Evolutionary conservation across 1,139 yeast genomes (phyloP).

Genomic region (Kazachstania sp.): DNA sequence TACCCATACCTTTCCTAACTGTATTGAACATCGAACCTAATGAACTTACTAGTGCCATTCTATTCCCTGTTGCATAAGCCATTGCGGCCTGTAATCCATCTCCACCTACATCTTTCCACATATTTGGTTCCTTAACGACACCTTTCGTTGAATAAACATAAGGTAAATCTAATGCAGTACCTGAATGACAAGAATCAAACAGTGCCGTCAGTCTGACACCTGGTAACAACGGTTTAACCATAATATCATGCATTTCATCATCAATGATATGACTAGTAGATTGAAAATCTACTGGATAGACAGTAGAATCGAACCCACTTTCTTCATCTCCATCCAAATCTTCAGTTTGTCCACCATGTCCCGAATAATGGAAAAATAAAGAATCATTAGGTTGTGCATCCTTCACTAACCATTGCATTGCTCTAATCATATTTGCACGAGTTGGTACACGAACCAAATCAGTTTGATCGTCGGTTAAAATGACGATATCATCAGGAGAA

Average conservation of each 20-base stretch:
- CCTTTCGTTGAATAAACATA: constrained; percentile 88
- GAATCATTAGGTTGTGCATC: constrained; percentile 85
- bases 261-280: constrained; percentile 67
- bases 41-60: constrained; percentile 44
- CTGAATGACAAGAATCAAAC: constrained; percentile 91
- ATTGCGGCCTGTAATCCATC: constrained; percentile 65
- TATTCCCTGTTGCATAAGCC: constrained; percentile 67
- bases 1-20: constrained; percentile 29
- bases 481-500: constrained; percentile 68
- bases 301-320: constrained; percentile 81
- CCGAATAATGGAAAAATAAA: constrained; percentile 79
- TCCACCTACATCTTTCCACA: constrained; percentile 75
- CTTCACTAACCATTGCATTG: constrained; percentile 83
- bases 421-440: constrained; percentile 66
- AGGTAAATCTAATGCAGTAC: constrained; percentile 84
- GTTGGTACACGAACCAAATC: constrained; percentile 66
- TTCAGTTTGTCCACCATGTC: constrained; percentile 82
- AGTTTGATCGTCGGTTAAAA: constrained; percentile 63
- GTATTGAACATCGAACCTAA: constrained; percentile 45
- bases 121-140: constrained; percentile 77
- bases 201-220: constrained; percentile 86
- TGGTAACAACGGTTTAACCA: constrained; percentile 69
- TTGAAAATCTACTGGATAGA: constrained; percentile 85
- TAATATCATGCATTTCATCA: constrained; percentile 73
- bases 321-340: constrained; percentile 88